These are phyloP conservation scores for Pouteria campechiana DNA, from an alignment of 179 eudicot species.

Conservation along the genomic window DNA sequence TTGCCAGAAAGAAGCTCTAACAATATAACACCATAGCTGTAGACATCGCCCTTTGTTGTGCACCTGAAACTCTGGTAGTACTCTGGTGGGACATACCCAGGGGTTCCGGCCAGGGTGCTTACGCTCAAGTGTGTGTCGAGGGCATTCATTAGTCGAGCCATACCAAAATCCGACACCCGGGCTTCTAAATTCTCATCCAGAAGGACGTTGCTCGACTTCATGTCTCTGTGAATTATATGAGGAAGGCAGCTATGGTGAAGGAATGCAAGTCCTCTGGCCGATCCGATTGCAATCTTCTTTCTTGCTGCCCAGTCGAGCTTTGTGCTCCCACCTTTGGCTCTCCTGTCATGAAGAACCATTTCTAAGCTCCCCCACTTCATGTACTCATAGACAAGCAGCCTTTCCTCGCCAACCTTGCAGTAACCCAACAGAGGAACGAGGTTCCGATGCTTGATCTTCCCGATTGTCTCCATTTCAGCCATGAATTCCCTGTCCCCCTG, in stretches of 20 bases:
- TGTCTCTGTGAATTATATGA: constrained; percentile 47
- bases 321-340: constrained; percentile 12
- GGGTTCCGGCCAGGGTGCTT: constrained; percentile 52
- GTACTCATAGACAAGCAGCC: constrained; percentile 54
- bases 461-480: constrained; percentile 58
- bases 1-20: constrained; percentile 46
- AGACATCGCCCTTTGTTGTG: constrained; percentile 49
- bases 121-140: constrained; percentile 48
- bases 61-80: constrained; percentile 57
- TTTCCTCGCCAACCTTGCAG: constrained; percentile 48
- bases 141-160: constrained; percentile 50
- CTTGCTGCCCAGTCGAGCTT: constrained; percentile 35
- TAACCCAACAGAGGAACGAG: constrained; percentile 45
- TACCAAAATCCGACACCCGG: constrained; percentile 49
- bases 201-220: constrained; percentile 53
- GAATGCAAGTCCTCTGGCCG: constrained; percentile 52
- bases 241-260: constrained; percentile 61
- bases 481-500: constrained; percentile 52
- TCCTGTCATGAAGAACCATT: constrained; percentile 34
- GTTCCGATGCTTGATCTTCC: constrained; percentile 46
- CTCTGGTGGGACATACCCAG: constrained; percentile 56
- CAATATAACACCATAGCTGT: constrained; percentile 45
- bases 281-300: constrained; percentile 38
- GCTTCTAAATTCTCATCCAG: constrained; percentile 54
- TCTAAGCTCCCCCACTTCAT: constrained; percentile 57